These are phyloP conservation scores for Fusarium sarcochroum DNA, from an alignment of 2,329 filamentous ascomycete species.

Conservation along the genomic window DNA sequence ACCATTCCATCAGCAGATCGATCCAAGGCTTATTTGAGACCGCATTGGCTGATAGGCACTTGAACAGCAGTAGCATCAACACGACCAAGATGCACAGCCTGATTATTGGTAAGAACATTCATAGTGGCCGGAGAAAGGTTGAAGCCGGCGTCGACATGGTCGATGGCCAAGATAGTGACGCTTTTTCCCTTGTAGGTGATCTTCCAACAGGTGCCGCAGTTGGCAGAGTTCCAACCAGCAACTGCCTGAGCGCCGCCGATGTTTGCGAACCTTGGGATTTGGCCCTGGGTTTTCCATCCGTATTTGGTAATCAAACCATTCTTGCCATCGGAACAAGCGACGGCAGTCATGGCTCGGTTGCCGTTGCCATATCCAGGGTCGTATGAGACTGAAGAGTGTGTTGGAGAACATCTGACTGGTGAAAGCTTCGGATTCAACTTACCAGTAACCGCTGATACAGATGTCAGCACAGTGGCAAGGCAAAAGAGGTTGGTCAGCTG, in stretches of 20 bases:
- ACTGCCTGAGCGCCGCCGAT: conserved; percentile 68
- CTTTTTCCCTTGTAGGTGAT: conserved; percentile 65
- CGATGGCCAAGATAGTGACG: conserved; percentile 70
- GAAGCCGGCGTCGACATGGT: conserved; percentile 64
- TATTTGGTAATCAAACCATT: conserved; percentile 76
- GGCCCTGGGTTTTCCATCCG: conserved; percentile 68
- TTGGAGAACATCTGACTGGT: conserved; percentile 7
- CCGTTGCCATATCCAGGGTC: conserved; percentile 78
- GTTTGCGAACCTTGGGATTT: conserved; percentile 66
- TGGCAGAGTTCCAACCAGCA: conserved; percentile 67
- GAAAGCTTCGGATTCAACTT: not conserved
- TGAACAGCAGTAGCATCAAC: conserved; percentile 64
- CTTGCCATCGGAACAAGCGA: conserved; percentile 76
- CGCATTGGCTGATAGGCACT: conserved; percentile 61
- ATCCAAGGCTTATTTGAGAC: conserved; percentile 14
- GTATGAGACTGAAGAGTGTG: conserved; percentile 69
- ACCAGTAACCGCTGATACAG: conserved; percentile 54
- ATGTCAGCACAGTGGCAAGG: conserved; percentile 54
- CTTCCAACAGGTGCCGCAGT: conserved; percentile 72
- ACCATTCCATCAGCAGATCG: fast-evolving
- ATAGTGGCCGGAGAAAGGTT: conserved; percentile 69
- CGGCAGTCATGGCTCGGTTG: conserved; percentile 65
- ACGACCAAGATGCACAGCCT: conserved; percentile 64
- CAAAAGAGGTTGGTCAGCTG: conserved; percentile 57
- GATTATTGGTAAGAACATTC: conserved; percentile 67